A percentile compares a stretch with the other conserved stretches of the same genome.
Evolutionary conservation across 306 rosid species (phyloP).

Genomic region (Begonia loranthoides): DNA sequence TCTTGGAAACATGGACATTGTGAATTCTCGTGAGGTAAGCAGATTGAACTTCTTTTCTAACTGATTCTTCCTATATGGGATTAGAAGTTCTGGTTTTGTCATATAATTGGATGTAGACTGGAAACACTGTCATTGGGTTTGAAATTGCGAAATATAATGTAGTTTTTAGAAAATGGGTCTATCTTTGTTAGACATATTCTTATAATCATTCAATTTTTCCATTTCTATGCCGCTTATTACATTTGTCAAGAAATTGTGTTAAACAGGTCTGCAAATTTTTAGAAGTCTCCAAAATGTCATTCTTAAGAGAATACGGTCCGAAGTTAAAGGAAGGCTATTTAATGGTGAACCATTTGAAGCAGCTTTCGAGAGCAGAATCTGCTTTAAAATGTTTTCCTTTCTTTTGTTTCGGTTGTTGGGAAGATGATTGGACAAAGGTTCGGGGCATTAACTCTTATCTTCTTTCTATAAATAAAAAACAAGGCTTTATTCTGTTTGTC

Average conservation of each 20-base stretch:
- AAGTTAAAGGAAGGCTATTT: slow-evolving; percentile 45
- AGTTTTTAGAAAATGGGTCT: no score
- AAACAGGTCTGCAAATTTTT: slow-evolving; percentile 38
- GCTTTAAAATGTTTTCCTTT: slow-evolving; percentile 15
- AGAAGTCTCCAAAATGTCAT: slow-evolving; percentile 46
- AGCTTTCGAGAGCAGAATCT: slow-evolving; percentile 16
- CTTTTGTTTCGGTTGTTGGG: slow-evolving; percentile 14
- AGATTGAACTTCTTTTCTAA: slow-evolving; percentile 1
- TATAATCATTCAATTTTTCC: no score
- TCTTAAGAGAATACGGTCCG: slow-evolving; percentile 30
- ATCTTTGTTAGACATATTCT: no score
- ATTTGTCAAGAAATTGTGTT: neutral
- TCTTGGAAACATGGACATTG: slow-evolving; percentile 67
- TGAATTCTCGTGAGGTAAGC: slow-evolving; percentile 80
- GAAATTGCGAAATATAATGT: no score
- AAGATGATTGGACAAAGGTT: slow-evolving; percentile 38
- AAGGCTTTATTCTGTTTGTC: no score
- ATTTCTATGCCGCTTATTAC: no score
- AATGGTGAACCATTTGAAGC: slow-evolving; percentile 34
- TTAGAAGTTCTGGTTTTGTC: no score
- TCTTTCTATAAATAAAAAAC: no score
- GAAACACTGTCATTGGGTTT: no score
- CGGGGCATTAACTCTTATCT: neutral
- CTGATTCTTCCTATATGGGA: neutral
- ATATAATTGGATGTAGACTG: no score